Base-by-base conservation (phyloP, 1,284 basidiomycete species). In the Malassezia equina region DNA sequence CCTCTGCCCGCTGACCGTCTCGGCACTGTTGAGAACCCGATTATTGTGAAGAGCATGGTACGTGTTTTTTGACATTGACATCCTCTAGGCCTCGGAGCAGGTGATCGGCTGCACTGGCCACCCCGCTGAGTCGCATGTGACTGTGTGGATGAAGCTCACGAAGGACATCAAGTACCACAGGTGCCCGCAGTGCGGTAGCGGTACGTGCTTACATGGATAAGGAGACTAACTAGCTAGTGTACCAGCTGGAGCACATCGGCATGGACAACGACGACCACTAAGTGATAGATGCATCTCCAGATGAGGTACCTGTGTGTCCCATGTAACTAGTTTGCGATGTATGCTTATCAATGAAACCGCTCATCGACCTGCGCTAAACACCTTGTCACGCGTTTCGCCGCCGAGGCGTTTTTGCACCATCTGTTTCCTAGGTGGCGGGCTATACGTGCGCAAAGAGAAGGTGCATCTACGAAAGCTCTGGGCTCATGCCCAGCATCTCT, bases 21-120 rank as follows among this genome's bases (percentile, higher is more conserved):
- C 74, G 93, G 93, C 62, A 96, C 93, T 50, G 81, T 86, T 70
- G 81, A 82, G 55, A 81, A 93, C 76, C 93, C 93, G 33, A 83
- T 96, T 78, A 80, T 84, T 71, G 86, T 98, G 69, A 82, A 84
- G 75, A 89, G 88, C 65, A 81, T 85, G 76, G 93, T 94, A 67
- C 76, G 88, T 81, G 13, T 45, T 23, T 8, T 8, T n/a, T 6
- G 19, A 17, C 9, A 7, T 17, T 36, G 24, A 39, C 23, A 7
- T 15, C 24, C 28, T 40, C 17, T 55, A 72, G 68, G 65, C 61
- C 63, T 63, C 64, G 21, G 59, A 54, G 43, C 68, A 69, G 33
- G 61, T 68, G 46, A 58, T 73, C 47, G 71, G 71, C 49, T 73
- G 70, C 71, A 66, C 69, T 25, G 71, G 71, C 42, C 63, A 58